Percentiles rank a stretch among this genome's conserved stretches.
These are phyloP conservation scores for Sanguinoderma infundibulare DNA, from an alignment of 1,284 basidiomycete species.

Conservation along the genomic window DNA sequence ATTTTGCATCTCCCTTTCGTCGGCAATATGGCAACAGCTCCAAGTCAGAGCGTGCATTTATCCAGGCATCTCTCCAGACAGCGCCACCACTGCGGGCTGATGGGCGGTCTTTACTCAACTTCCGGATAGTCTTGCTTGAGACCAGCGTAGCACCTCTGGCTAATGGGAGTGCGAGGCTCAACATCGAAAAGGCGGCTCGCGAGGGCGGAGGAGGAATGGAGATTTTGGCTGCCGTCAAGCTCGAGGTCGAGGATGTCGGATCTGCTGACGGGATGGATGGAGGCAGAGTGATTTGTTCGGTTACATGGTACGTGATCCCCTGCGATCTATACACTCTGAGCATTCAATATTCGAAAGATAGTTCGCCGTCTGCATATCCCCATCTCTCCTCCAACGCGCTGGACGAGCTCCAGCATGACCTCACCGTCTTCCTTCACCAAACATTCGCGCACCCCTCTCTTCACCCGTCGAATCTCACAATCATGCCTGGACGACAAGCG, in stretches of 20 bases:
- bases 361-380: constrained; percentile 80
- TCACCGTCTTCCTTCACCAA: constrained; percentile 60
- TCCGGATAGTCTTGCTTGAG: constrained; percentile 68
- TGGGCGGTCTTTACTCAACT: constrained; percentile 67
- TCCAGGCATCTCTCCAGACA: constrained; percentile 50
- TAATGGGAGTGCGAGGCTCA: constrained; percentile 77
- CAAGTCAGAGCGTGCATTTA: constrained; percentile 78
- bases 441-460: constrained; percentile 65
- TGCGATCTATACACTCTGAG: neutral
- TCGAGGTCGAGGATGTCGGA: constrained; percentile 68
- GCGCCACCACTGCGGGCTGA: constrained; percentile 42
- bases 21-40: constrained; percentile 40
- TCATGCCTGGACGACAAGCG: constrained; percentile 45
- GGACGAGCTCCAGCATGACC: constrained; percentile 75
- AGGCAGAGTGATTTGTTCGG: constrained; percentile 64
- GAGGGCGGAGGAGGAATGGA: constrained; percentile 35
- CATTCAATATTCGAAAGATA: constrained; percentile 47
- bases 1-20: too few species aligned
- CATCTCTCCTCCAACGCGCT: constrained; percentile 39
- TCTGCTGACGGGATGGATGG: constrained; percentile 52
- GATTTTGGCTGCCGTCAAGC: constrained; percentile 68
- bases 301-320: constrained; percentile 68
- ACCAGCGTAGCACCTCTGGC: constrained; percentile 77
- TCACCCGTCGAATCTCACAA: constrained; percentile 64
- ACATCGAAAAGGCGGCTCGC: constrained; percentile 60